Conservation (phyloP, 2,329 filamentous ascomycete species). For the Didymella pomorum region DNA sequence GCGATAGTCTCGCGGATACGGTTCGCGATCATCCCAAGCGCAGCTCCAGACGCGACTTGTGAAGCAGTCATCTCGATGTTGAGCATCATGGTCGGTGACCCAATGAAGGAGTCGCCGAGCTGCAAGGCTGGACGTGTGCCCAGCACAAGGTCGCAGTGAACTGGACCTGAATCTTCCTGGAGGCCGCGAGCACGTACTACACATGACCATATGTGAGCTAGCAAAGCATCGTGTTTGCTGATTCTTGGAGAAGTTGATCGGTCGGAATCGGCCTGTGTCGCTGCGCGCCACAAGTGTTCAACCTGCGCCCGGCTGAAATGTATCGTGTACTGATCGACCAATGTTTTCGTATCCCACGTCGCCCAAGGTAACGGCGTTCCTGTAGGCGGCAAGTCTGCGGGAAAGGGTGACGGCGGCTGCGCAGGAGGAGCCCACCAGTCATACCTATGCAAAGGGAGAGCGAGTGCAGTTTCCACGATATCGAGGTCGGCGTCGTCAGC, state of each 20-base stretch:
- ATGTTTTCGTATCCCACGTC: constrained; percentile 11
- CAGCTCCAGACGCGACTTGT: not conserved
- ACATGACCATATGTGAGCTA: constrained; percentile 21
- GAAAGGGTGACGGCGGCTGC: constrained; percentile 14
- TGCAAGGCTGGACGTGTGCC: constrained; percentile 11
- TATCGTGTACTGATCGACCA: constrained; percentile 16
- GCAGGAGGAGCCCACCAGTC: constrained; percentile 23
- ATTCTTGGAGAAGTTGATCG: constrained; percentile 1
- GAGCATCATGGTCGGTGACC: constrained; percentile 21
- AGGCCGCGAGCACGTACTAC: constrained; percentile 19
- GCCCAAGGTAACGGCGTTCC: constrained; percentile 18
- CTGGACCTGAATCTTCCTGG: constrained; percentile 8
- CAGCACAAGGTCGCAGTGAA: constrained; percentile 22
- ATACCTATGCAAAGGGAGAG: constrained; percentile 21
- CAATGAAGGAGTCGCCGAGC: constrained; percentile 10
- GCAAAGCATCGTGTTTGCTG: constrained; percentile 22
- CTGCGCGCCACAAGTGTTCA: constrained; percentile 5
- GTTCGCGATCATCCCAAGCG: not conserved
- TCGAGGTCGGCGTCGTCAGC: constrained; percentile 1
- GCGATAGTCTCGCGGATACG: constrained; percentile 3
- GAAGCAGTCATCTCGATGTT: constrained; percentile 17
- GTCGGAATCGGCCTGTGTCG: not conserved
- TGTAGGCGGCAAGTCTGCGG: constrained; percentile 1
- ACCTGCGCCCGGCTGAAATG: constrained; percentile 13
- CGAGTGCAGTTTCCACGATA: constrained; percentile 1